Conservation (phyloP, 495 filamentous ascomycete genomes). For the Neurospora terricola region DNA sequence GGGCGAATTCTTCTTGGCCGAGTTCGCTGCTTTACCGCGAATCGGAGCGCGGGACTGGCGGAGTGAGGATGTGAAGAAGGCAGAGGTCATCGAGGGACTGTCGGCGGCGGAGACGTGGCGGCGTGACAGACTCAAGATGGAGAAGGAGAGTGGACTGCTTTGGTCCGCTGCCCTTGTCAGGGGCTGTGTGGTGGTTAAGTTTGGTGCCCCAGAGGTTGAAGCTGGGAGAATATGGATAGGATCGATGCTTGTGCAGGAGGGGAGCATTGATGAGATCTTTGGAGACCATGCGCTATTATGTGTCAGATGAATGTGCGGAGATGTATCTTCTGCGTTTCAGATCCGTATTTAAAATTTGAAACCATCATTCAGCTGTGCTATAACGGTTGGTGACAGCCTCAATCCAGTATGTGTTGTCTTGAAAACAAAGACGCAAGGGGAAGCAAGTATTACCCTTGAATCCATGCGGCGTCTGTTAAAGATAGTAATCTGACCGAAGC, state of each 20-base stretch:
- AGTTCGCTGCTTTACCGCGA: slow-evolving; percentile 66
- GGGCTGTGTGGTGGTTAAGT: slow-evolving; percentile 83
- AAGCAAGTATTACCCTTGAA: background rate
- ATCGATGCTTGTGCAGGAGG: slow-evolving; percentile 40
- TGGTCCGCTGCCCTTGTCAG: slow-evolving; percentile 83
- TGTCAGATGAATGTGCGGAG: slow-evolving; percentile 22
- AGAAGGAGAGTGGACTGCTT: slow-evolving; percentile 49
- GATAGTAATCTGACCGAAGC: background rate
- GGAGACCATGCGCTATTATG: slow-evolving; percentile 45
- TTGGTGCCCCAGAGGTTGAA: slow-evolving; percentile 47
- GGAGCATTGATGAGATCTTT: slow-evolving; percentile 36
- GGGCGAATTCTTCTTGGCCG: slow-evolving; percentile 58
- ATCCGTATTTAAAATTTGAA: background rate
- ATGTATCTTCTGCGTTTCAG: background rate
- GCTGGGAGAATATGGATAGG: slow-evolving; percentile 41
- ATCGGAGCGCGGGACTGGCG: slow-evolving; percentile 78
- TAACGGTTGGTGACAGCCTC: background rate
- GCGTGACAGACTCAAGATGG: slow-evolving; percentile 34
- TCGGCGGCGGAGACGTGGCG: slow-evolving; percentile 35
- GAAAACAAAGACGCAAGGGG: background rate
- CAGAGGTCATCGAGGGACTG: slow-evolving; percentile 10
- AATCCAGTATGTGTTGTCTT: background rate
- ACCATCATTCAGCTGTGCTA: background rate
- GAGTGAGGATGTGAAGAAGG: slow-evolving; percentile 34
- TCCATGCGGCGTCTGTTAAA: background rate